Evolutionary conservation across 2,329 filamentous ascomycete genomes (phyloP), one percentile per base, ranked within the genome.

Genomic region (Neonectria coccinea): DNA sequence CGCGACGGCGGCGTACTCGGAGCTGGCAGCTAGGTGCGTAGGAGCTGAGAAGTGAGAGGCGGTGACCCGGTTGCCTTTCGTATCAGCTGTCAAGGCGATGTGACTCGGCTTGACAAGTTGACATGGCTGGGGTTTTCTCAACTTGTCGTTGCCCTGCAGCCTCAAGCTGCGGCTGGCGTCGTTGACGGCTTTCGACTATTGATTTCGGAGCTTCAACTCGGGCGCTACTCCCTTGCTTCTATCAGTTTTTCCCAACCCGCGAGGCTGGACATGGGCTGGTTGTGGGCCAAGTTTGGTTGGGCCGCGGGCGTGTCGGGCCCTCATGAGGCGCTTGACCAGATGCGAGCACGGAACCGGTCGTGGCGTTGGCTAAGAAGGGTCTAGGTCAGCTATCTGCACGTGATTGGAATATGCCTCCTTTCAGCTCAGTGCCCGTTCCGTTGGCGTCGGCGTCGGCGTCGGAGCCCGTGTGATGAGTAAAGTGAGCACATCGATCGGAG

Each of bases 321-420:
- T 65, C 62, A 61, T 45, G 50, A 20, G 42, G 47, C 62, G 57
- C 62, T 65, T 65, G 58, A 42, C 57, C 48, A 57, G 42, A 62
- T 58, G 36, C 41, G 54, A 59, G 62, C 53, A 56, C 59, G 65
- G 62, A 65, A 63, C 62, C 56, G 65, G 62, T 65, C 54, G 44
- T 64, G 60, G 65, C 64, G 65, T 67, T 31, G 45, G 25, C 50
- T 54, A 33, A 33, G 14, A 60, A 20, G 47, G 22, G 25, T 22
- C 42, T 29, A 54, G 55, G 18, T 20, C 27, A 56, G 27, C 41
- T 42, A 53, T 16, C 56, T 45, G 59, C 64, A 73, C 67, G 60
- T 71, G 69, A 73, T 57, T 41, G 41, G 20, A 55, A 48, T 58
- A 67, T 60, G 59, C 59, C 59, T 70, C 60, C 56, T 67, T 62